Base-by-base conservation (phyloP, 2,329 filamentous ascomycete species). In the Fusarium abutilonis region DNA sequence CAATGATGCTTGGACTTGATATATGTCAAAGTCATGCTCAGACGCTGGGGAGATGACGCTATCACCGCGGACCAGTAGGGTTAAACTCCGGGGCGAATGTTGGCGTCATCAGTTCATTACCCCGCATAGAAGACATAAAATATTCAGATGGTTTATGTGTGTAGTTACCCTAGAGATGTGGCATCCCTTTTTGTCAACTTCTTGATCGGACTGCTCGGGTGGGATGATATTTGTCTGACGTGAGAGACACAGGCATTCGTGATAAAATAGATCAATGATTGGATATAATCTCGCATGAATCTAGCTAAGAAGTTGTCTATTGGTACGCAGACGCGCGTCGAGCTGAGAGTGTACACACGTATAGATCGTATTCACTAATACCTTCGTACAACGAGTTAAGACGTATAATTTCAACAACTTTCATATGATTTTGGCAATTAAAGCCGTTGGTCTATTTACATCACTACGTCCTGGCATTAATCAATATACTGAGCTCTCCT, bases 51-150 rank as follows among this genome's bases (percentile, higher is more conserved):
- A 29, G 28, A 49, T 57, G 47, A 59, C 56, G 46, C 56, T 38
- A 19, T 35, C 23, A 23, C 28, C 23, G 15, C n/a, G 26, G 21
- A 38, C 47, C 39, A 57, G 38, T 52, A 40, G 38, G 36, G 39
- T 17, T 19, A 19, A 42, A 54, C 39, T 34, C 38, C 50, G 44
- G 21, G 14, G n/a, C n/a, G 13, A 42, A 45, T 65, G 62, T 52
- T 64, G 62, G 61, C 62, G 62, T 64, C 62, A 64, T 66, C 52
- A 59, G 52, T 21, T 8, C 4, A 15, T 35, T 58, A 64, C 61
- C 61, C 61, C 61, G 61, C 61, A 49, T 40, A 15, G 21, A 13
- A 9, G 48, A 44, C 26, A 53, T 17, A 54, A 54, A 43, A 28
- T 31, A 29, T 6, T 9, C 4, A 3, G 10, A 17, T 32, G 15